Evolutionary conservation across 2,329 filamentous ascomycete genomes (phyloP).

Genomic region (Raffaelea deltoideospora): DNA sequence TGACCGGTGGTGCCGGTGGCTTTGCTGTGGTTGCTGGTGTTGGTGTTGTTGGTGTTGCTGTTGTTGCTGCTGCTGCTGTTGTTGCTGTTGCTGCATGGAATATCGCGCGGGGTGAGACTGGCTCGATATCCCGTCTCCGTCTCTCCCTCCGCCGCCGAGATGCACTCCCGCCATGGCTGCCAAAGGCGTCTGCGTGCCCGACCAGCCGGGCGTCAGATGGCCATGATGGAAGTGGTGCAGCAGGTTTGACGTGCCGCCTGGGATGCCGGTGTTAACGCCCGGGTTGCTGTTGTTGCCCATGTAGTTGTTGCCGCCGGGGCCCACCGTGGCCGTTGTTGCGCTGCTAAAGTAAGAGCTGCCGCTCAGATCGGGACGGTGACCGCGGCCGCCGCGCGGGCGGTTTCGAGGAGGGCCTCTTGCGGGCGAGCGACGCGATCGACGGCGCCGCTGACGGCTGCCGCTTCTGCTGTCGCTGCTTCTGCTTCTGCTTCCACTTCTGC

Average conservation of each 20-base stretch:
- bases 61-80: too few relatives aligned
- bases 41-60: too few relatives aligned
- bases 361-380: slow-evolving; percentile 14
- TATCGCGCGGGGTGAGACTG: too few relatives aligned
- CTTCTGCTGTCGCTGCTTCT: slow-evolving; percentile 18
- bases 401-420: background rate
- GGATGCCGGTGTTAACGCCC: slow-evolving; percentile 45
- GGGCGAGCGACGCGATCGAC: background rate
- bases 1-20: background rate
- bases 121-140: background rate
- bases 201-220: slow-evolving; percentile 54
- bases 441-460: slow-evolving; percentile 11
- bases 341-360: slow-evolving; percentile 16
- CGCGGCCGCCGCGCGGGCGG: slow-evolving; percentile 11
- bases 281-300: too few relatives aligned
- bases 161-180: slow-evolving; percentile 65
- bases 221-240: slow-evolving; percentile 68
- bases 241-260: slow-evolving; percentile 61
- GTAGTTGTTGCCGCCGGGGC: too few relatives aligned
- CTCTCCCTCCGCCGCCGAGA: slow-evolving; percentile 17
- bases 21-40: too few relatives aligned
- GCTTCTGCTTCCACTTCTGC: slow-evolving; percentile 14
- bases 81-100: too few relatives aligned
- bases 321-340: slow-evolving; percentile 36
- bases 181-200: slow-evolving; percentile 63